Base-by-base conservation (phyloP, 2,329 filamentous ascomycete species). In the Dactylellina sp. region DNA sequence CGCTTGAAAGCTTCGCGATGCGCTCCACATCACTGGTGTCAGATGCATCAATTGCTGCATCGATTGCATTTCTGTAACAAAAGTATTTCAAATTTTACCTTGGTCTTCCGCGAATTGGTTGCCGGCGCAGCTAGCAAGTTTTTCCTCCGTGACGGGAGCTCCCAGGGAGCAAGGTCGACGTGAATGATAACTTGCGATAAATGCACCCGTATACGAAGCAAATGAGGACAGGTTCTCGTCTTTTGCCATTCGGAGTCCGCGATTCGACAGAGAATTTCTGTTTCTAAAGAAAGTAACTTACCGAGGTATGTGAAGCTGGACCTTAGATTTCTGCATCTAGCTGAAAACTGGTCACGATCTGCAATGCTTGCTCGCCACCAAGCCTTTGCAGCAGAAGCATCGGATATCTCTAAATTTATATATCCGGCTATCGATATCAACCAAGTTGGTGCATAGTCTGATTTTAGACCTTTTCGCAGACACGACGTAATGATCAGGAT, bases 231-330 rank as follows among this genome's bases (percentile, higher is more conserved):
- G 14, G 35, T 14, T n/a, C 53, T 47, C 14, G 47, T 37, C 37
- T 40, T 64, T 64, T 61, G 59, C 60, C 68, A 40, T 64, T 37
- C 68, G 68, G 68, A 56, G 68, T 57, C 66, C 66, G 59, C 60
- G 66, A 72, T 55, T 40, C 35, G 59, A 59, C 56, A 25, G 46
- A 42, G 37, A 18, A 5, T 32, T 9, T 47, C 53, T 44, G 11
- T 49, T 60, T 57, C 42, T 44, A 60, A 57, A 28, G 49, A 57
- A 60, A 53, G 60, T 35, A 50, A 40, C 47, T 28, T 18, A 37
- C 42, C 55, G 42, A 24, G 49, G 46, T 28, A 37, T 5, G n/a
- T n/a, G 39, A 64, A 61, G 35, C 50, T 22, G 47, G 42, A 20
- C 37, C 47, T 65, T 63, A 46, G 59, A 40, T 44, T 32, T 44